Evolutionary conservation across 495 filamentous ascomycete species (phyloP).

Genomic region (Cairneyella variabilis): DNA sequence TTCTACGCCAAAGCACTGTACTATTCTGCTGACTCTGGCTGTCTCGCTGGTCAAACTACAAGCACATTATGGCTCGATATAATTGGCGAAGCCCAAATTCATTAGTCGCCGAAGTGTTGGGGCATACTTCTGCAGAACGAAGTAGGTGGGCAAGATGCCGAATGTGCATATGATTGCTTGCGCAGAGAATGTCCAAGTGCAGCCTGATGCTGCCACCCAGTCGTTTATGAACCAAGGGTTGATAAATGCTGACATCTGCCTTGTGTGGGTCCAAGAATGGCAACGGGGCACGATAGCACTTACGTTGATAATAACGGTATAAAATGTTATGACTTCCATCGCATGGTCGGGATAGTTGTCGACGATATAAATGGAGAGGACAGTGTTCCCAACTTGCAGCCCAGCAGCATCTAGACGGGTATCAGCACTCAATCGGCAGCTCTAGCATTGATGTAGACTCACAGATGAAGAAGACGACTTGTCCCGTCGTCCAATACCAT

Average conservation of each 20-base stretch:
- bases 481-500: slow-evolving; percentile 59
- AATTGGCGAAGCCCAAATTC: slow-evolving; percentile 1
- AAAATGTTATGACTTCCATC: slow-evolving; percentile 58
- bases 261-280: background rate
- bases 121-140: slow-evolving; percentile 1
- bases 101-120: background rate
- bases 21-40: background rate
- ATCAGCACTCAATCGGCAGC: background rate
- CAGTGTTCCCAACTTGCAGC: slow-evolving; percentile 59
- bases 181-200: slow-evolving; percentile 2
- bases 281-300: background rate
- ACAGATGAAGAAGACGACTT: slow-evolving; percentile 54
- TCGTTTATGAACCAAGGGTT: slow-evolving; percentile 1
- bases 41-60: background rate
- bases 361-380: slow-evolving; percentile 52
- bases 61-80: background rate
- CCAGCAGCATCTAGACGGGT: slow-evolving; percentile 46
- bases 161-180: slow-evolving; percentile 6
- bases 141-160: background rate
- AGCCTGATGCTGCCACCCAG: slow-evolving; percentile 2
- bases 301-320: slow-evolving; percentile 54
- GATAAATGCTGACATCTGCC: slow-evolving; percentile 4
- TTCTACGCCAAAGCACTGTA: no score
- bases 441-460: background rate
- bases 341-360: slow-evolving; percentile 56